Evolutionary conservation across 768 basidiomycete species (phyloP), one percentile per base, ranked within the genome.

Genomic region (Russula virescens): DNA sequence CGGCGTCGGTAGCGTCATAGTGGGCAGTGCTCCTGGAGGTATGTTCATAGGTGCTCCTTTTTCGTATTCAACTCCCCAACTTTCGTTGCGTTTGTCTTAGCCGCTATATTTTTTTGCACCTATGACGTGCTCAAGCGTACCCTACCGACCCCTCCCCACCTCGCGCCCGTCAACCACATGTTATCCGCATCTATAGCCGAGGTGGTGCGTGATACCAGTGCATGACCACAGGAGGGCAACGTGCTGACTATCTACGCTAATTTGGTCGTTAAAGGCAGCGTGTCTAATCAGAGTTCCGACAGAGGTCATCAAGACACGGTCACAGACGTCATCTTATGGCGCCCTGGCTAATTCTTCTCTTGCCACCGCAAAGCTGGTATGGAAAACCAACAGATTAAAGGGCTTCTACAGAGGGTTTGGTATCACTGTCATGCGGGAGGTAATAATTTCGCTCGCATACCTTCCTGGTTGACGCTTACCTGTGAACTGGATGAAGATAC

Each of bases 1-100:
- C 68, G 96, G 96, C 9, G 77, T 99, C 5, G 95, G 94, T 28
- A 96, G 94, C 71, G 94, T 98, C 8, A 84, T 92, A 7, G 87
- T 98, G 21, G 96, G 96, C 21, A 94, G 94, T 71, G 94, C 95
- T 19, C 96, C 96, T 0, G 95, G 96, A 74, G 95, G 95, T 95
- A 71, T 66, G 77, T 60, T 19, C 19, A 31, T 13, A 23, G 9
- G 6, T 16, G 16, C 18, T 21, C 23, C 47, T 26, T 9, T n/a
- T 18, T 13, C 23, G 43, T 42, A 34, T 9, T 52, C 49, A 34
- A 11, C 13, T 25, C n/a, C 43, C 28, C 21, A 60, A 48, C 21
- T 34, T 10, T 18, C 4, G 4, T 23, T 34, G 7, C 34, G 31
- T 5, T 18, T 40, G 9, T 57, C n/a, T 26, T 69, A 98, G 97